Base-by-base conservation (phyloP, 2,329 filamentous ascomycete species). In the Fusarium tuaranense region DNA sequence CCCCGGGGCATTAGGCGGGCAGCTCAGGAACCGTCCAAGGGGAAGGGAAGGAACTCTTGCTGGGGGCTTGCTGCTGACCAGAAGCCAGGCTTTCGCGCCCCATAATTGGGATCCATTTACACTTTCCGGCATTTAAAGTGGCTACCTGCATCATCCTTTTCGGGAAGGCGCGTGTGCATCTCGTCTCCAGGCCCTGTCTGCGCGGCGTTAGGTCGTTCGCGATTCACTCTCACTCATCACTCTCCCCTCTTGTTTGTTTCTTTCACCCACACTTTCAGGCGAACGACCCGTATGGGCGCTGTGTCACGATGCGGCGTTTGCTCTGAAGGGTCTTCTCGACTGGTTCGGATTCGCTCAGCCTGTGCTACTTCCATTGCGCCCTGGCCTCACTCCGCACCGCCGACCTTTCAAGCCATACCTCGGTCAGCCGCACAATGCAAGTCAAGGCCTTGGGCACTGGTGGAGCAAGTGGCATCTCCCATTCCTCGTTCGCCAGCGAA, bases 121-220 rank as follows among this genome's bases (percentile, higher is more conserved):
- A 67, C 63, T 68, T 68, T 57, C 57, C 41, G 70, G 67, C 59
- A 64, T 55, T 63, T 48, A 60, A 64, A 39, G 59, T 72, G 39
- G 38, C 55, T 27, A 14, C 63, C 32, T 65, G 59, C 57, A 65
- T 60, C 30, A 68, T 73, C 71, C 68, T 41, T 38, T 71, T 73
- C 30, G 62, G 70, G 72, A 66, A 76, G 68, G 68, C 57, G 34
- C 66, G 25, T 65, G 72, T 74, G 69, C 57, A 67, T 70, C 58
- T 53, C 41, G 41, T 60, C 63, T 68, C 65, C 55, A 61, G 25
- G 22, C 14, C 44, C 22, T 48, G 22, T 58, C 25, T 60, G 39
- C 55, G 32, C 51, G 18, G 51, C 20, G 20, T 46, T 13, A 22
- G 22, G 22, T 22, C n/a, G 32, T 46, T 41, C 66, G 44, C 44